phyloP scores from a whole-genome alignment of 1,139 yeast genomes.

The Meyerozyma elateridarum region DNA sequence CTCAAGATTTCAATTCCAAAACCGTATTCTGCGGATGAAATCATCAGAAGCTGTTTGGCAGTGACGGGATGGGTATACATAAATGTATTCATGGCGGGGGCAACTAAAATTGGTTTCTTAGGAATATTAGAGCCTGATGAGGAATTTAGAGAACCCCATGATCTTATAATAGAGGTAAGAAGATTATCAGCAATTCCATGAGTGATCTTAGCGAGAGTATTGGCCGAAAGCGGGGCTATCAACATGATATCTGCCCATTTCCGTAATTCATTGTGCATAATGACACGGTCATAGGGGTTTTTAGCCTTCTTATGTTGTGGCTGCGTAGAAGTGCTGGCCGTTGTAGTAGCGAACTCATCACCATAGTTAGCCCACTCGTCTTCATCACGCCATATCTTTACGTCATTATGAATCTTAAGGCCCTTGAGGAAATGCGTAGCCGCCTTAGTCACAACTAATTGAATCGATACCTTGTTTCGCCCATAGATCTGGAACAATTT shows the following conservation, averaged over 20 bases:
- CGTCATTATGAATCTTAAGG: slow-evolving; percentile 71
- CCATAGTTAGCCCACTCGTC: slow-evolving; percentile 79
- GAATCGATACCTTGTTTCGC: slow-evolving; percentile 67
- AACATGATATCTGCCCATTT: slow-evolving; percentile 95
- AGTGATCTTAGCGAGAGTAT: slow-evolving; percentile 84
- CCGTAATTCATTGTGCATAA: slow-evolving; percentile 81
- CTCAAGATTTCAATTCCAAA: slow-evolving; percentile 69
- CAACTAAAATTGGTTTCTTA: slow-evolving; percentile 75
- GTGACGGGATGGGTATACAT: slow-evolving; percentile 96
- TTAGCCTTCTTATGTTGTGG: slow-evolving; percentile 26
- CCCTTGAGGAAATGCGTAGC: slow-evolving; percentile 84
- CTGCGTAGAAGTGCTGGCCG: slow-evolving; percentile 11
- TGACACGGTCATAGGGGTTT: slow-evolving; percentile 40
- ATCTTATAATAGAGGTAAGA: slow-evolving; percentile 74
- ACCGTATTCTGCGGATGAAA: slow-evolving; percentile 40
- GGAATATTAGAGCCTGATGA: slow-evolving; percentile 9
- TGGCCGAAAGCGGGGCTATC: slow-evolving; percentile 91
- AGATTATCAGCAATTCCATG: slow-evolving; percentile 90
- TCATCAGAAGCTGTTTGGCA: slow-evolving; percentile 64
- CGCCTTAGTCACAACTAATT: slow-evolving; percentile 75
- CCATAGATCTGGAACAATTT: slow-evolving; percentile 75
- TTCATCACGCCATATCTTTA: slow-evolving; percentile 88
- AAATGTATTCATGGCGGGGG: slow-evolving; percentile 97
- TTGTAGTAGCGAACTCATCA: slow-evolving; percentile 25
- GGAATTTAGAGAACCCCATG: slow-evolving; percentile 71